phyloP scores from a whole-genome alignment of 108 stramenopile genomes.

The Cyclotella atomus region DNA sequence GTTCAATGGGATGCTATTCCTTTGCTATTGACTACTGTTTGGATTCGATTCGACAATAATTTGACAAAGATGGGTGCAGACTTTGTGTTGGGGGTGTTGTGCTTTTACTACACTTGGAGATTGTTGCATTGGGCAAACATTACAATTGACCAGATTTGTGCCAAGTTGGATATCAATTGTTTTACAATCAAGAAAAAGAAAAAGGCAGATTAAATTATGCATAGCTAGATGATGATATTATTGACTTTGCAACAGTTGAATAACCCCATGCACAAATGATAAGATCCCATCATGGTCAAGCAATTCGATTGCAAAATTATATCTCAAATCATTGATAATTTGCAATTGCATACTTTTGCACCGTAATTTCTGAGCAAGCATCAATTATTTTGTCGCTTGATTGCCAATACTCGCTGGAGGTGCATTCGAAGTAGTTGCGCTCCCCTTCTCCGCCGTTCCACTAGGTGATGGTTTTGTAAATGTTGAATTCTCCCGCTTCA shows the following conservation, averaged over 20 bases:
- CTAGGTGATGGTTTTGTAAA: background rate
- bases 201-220: background rate
- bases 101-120: conserved; percentile 58
- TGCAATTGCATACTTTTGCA: too few relatives aligned
- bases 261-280: too few relatives aligned
- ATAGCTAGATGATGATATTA: too few relatives aligned
- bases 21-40: conserved; percentile 50
- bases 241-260: too few relatives aligned
- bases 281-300: background rate
- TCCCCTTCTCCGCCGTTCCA: background rate
- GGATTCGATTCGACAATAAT: conserved; percentile 42
- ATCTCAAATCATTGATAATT: too few relatives aligned
- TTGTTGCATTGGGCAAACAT: conserved; percentile 58
- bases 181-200: conserved; percentile 68
- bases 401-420: background rate
- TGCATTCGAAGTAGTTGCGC: background rate
- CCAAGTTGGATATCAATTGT: conserved; percentile 64
- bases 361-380: too few relatives aligned
- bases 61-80: conserved; percentile 43
- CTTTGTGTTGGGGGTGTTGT: conserved; percentile 47
- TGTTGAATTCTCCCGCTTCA: conserved; percentile 19
- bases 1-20: conserved; percentile 74
- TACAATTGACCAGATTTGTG: conserved; percentile 71
- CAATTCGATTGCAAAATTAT: too few relatives aligned
- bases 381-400: background rate